Conservation (phyloP, 2,329 filamentous ascomycete species). For the Cladophialophora exuberans region DNA sequence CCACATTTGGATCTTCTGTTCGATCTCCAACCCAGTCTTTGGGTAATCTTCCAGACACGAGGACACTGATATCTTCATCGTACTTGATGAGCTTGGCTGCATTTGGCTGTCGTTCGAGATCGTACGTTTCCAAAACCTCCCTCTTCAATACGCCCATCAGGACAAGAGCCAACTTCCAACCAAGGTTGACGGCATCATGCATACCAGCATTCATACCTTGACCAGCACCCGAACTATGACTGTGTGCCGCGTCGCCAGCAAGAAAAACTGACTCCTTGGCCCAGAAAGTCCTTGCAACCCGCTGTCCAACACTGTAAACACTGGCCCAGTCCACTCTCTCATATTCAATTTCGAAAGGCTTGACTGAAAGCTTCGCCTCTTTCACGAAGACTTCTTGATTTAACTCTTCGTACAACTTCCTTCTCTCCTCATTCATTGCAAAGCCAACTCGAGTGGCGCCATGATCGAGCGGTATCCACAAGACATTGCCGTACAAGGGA, state of each 20-base stretch:
- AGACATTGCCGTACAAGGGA: conserved; percentile 57
- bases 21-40: conserved; percentile 39
- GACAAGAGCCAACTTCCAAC: conserved; percentile 32
- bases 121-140: conserved; percentile 37
- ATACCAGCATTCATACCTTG: conserved; percentile 35
- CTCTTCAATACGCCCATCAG: conserved; percentile 30
- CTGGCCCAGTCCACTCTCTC: conserved; percentile 50
- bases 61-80: conserved; percentile 36
- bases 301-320: conserved; percentile 49
- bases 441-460: conserved; percentile 59
- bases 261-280: conserved; percentile 29
- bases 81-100: conserved; percentile 39
- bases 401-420: conserved; percentile 41
- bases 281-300: conserved; percentile 36
- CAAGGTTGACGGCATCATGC: conserved; percentile 33
- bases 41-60: conserved; percentile 38
- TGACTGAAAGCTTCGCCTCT: conserved; percentile 45
- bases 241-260: conserved; percentile 31
- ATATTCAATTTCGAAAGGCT: conserved; percentile 46
- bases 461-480: conserved; percentile 59
- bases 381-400: conserved; percentile 42
- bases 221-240: conserved; percentile 32
- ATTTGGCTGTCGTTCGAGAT: conserved; percentile 37
- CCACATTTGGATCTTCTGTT: conserved; percentile 34
- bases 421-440: conserved; percentile 50